A percentile compares a stretch with the other conserved stretches of the same genome.
phyloP scores from a whole-genome alignment of 169 alveolate genomes.

The Plasmodium chabaudi region DNA sequence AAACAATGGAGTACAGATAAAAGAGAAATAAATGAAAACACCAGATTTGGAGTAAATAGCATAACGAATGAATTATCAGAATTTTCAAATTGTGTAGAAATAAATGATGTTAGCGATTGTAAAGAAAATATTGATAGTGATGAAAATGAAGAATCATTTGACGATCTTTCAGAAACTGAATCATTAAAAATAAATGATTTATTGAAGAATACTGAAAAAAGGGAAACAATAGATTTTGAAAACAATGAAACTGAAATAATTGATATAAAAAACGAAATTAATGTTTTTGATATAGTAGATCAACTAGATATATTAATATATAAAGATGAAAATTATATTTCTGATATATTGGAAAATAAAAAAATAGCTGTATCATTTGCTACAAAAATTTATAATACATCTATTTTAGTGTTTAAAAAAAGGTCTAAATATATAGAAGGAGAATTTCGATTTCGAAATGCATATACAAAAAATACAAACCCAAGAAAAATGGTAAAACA shows the following conservation, averaged over 20 bases:
- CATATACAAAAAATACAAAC: slow-evolving; percentile 93
- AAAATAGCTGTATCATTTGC: slow-evolving; percentile 91
- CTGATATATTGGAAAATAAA: slow-evolving; percentile 8
- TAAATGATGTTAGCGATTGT: neutral
- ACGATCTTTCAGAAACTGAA: neutral
- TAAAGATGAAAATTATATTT: slow-evolving; percentile 75
- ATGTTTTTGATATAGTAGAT: slow-evolving; percentile 49
- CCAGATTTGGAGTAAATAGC: too few relatives aligned
- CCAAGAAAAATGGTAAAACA: slow-evolving; percentile 99
- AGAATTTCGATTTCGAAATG: slow-evolving; percentile 98
- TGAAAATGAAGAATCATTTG: slow-evolving; percentile 1
- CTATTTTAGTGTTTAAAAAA: slow-evolving; percentile 98
- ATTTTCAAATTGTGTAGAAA: neutral
- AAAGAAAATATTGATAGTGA: neutral
- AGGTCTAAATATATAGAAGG: slow-evolving; percentile 98
- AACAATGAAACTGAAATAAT: neutral
- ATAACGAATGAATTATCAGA: too few relatives aligned
- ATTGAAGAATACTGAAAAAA: neutral
- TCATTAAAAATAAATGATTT: neutral
- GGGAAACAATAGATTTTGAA: neutral
- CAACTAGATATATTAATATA: slow-evolving; percentile 12
- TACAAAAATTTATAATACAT: slow-evolving; percentile 98
- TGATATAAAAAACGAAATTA: slow-evolving; percentile 10
- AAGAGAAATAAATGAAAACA: neutral
- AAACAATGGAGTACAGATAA: slow-evolving; percentile 6